Conservation (phyloP, 768 basidiomycete species). For the Fibroporia radiculosa region DNA sequence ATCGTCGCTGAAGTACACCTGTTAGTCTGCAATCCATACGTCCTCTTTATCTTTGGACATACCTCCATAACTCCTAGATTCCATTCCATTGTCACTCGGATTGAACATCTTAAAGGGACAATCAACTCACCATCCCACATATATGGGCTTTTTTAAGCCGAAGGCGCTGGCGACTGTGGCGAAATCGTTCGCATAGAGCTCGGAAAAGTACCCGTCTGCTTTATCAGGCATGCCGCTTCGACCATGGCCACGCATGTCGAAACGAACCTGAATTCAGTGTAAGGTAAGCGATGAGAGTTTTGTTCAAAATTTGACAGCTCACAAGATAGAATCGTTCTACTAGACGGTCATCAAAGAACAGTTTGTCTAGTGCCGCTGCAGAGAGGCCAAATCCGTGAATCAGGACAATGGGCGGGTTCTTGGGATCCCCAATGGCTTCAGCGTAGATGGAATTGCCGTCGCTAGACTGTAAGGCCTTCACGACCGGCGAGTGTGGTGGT, state of each 20-base stretch:
- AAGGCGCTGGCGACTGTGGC: constrained; percentile 14
- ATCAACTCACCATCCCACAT: constrained; percentile 16
- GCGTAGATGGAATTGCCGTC: constrained; percentile 19
- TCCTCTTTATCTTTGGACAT: not conserved
- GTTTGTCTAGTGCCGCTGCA: constrained; percentile 12
- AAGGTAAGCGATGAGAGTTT: not conserved
- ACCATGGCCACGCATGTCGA: constrained; percentile 20
- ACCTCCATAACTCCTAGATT: constrained; percentile 5
- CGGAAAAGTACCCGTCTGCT: constrained; percentile 8
- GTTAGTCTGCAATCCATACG: not conserved
- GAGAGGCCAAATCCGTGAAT: constrained; percentile 15
- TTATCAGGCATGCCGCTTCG: constrained; percentile 10
- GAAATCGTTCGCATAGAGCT: constrained; percentile 16
- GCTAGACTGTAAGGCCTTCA: constrained; percentile 13
- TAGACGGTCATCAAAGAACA: constrained; percentile 11
- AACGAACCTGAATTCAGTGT: constrained; percentile 15
- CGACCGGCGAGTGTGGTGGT: constrained; percentile 1
- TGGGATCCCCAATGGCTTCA: constrained; percentile 16
- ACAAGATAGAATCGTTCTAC: constrained; percentile 15
- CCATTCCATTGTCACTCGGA: no score
- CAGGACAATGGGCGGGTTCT: constrained; percentile 16
- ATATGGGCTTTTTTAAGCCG: constrained; percentile 14
- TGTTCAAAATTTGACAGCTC: not conserved
- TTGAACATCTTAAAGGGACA: not conserved
- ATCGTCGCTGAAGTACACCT: constrained; percentile 9